Conservation (phyloP, 768 basidiomycete genomes). For the Trametes villosa region DNA sequence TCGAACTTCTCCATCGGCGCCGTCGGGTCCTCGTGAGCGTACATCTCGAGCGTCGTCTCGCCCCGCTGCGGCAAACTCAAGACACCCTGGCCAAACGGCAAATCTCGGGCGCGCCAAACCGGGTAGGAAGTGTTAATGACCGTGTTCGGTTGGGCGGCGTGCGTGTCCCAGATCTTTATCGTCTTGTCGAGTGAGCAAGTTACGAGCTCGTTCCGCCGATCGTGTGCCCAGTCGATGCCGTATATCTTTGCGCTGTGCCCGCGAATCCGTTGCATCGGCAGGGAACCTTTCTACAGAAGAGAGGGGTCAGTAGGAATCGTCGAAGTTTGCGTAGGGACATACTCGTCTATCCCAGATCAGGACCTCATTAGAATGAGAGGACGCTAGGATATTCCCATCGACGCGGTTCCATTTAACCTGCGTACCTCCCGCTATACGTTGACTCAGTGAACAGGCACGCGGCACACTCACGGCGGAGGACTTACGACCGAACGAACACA, state of each 20-base stretch:
- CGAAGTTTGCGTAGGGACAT: slow-evolving; percentile 29
- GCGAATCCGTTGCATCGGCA: slow-evolving; percentile 72
- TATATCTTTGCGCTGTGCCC: slow-evolving; percentile 95
- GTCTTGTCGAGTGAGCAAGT: slow-evolving; percentile 96
- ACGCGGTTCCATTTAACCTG: slow-evolving; percentile 98
- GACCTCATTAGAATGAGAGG: slow-evolving; percentile 85
- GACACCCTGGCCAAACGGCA: slow-evolving; percentile 91
- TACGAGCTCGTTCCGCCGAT: slow-evolving; percentile 73
- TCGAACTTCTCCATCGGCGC: slow-evolving; percentile 75
- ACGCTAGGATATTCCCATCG: slow-evolving; percentile 86
- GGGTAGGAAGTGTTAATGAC: slow-evolving; percentile 80
- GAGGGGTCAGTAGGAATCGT: background rate
- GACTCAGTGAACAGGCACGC: background rate
- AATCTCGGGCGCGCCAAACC: slow-evolving; percentile 90
- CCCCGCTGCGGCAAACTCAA: slow-evolving; percentile 89
- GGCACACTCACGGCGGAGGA: background rate
- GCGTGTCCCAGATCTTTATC: slow-evolving; percentile 84
- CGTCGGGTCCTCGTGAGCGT: slow-evolving; percentile 49
- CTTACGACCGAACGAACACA: slow-evolving; percentile 62
- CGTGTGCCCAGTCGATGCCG: slow-evolving; percentile 95
- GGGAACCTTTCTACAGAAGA: slow-evolving; percentile 82
- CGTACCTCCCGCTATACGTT: slow-evolving; percentile 71
- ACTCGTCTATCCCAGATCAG: slow-evolving; percentile 95
- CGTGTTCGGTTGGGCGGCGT: slow-evolving; percentile 27
- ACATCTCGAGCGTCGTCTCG: slow-evolving; percentile 85